Conservation (phyloP, 2,329 filamentous ascomycete genomes). For the Microcyclospora pomicola region DNA sequence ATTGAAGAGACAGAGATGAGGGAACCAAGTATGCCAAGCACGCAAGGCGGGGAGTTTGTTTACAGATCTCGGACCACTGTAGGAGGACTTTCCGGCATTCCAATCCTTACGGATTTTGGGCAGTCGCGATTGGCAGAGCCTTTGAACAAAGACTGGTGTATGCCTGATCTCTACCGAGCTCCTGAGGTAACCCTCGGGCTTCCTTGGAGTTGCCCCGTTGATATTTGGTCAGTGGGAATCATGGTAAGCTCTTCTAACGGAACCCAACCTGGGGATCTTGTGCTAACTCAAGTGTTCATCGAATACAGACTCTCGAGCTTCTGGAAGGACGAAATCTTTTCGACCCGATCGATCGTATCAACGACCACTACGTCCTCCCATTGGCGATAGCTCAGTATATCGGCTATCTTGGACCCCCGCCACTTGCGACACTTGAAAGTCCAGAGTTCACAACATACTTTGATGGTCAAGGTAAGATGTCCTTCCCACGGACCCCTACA, state of each 20-base stretch:
- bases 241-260: slow-evolving; percentile 10
- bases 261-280: too few species aligned
- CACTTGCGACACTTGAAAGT: not conserved
- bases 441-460: slow-evolving; percentile 2
- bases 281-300: too few species aligned
- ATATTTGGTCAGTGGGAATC: slow-evolving; percentile 17
- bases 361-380: slow-evolving; percentile 16
- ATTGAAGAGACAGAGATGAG: slow-evolving; percentile 1
- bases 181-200: slow-evolving; percentile 14
- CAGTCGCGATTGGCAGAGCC: slow-evolving; percentile 4
- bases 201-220: slow-evolving; percentile 13
- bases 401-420: not conserved
- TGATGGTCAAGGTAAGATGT: slow-evolving; percentile 9
- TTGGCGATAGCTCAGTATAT: slow-evolving; percentile 19
- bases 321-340: slow-evolving; percentile 18
- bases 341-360: slow-evolving; percentile 13
- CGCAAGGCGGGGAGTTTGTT: not conserved
- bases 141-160: slow-evolving; percentile 10
- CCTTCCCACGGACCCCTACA: not conserved
- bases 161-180: slow-evolving; percentile 16
- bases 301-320: slow-evolving; percentile 19
- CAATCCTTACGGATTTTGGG: slow-evolving; percentile 16
- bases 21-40: slow-evolving; percentile 1
- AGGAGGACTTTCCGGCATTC: slow-evolving; percentile 5
- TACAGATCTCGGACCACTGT: slow-evolving; percentile 2